Base-by-base conservation (phyloP, 2,329 filamentous ascomycete species). In the Harringtonia aguacate region DNA sequence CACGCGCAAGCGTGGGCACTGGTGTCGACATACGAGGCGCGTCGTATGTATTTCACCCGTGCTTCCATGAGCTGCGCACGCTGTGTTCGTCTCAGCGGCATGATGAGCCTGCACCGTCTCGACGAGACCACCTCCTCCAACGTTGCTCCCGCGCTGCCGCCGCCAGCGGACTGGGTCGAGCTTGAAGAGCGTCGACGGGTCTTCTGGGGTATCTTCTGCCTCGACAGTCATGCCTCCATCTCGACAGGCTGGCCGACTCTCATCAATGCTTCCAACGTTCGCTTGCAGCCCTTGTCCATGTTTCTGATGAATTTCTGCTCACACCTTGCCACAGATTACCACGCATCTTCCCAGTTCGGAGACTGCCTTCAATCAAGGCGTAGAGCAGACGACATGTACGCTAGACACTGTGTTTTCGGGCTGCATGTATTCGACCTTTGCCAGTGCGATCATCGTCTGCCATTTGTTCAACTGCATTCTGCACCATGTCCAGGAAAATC, bases 221-320 rank as follows among this genome's bases (percentile, higher is more conserved):
- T 85, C 35, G 89, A 95, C 59, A 76, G 85, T 22, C 94, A 94
- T 62, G 82, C 86, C 3, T 87, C 84, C 54, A 85, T 94, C 41
- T 87, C 86, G 13, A 94, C 88, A 4, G 89, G 89, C 3, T 95
- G 89, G 89, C 86, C 89, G 0, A 82, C 86, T 67, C 67, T 80
- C 22, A 79, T 95, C 35, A 81, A 94, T 50, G 74, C 86, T 46
- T 69, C 69, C 56, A 86, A 94, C 50, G 75, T 73, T 27, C 20
- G 34, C 17, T 35, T 36, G n/a, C 34, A 10, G n/a, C 9, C 34
- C 34, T 4, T 36, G 4, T 33, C 20, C 10, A 13, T 30, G 8
- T n/a, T 8, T 27, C 24, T 27, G 24, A 10, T n/a, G n/a, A n/a
- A n/a, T 7, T 36, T 33, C 15, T 27, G 9, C 3, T 35, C 6